Conservation (phyloP, 371 early-diverging fungal genomes). For the Umbelopsis sp. region DNA sequence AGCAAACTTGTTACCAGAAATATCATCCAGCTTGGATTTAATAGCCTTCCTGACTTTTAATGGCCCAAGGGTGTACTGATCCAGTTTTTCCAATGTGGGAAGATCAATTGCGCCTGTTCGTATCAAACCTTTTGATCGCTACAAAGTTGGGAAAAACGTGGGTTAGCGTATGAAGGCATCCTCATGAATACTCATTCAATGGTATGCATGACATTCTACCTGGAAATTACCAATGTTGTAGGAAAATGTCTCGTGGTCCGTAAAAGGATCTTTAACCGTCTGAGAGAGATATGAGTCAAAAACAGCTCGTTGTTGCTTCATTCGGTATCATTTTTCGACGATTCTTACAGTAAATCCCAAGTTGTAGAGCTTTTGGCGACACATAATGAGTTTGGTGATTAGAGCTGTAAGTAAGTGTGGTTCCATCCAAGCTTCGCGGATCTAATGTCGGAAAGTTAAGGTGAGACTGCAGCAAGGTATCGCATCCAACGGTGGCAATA, state of each 20-base stretch:
- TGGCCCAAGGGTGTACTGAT: conserved; percentile 38
- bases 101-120: conserved; percentile 40
- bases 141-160: background rate
- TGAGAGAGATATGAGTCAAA: background rate
- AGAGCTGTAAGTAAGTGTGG: conserved; percentile 62
- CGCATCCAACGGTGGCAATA: background rate
- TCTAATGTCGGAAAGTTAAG: conserved; percentile 26
- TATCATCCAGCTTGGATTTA: conserved; percentile 67
- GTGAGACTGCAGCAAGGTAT: conserved; percentile 7
- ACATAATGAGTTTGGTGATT: conserved; percentile 57
- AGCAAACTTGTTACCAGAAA: conserved; percentile 43
- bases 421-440: conserved; percentile 61
- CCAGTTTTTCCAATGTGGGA: conserved; percentile 44
- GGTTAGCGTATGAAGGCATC: background rate
- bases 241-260: conserved; percentile 56
- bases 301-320: background rate
- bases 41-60: conserved; percentile 61
- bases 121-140: conserved; percentile 38
- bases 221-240: conserved; percentile 60
- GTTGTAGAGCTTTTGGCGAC: conserved; percentile 62
- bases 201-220: conserved; percentile 26
- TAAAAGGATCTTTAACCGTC: conserved; percentile 68
- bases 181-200: too few species aligned
- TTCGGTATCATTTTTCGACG: background rate
- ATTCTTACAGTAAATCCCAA: conserved; percentile 58